Percentiles rank a stretch among this genome's conserved stretches.
Conservation (phyloP, 305 asterid genomes). For the Withania somnifera region DNA sequence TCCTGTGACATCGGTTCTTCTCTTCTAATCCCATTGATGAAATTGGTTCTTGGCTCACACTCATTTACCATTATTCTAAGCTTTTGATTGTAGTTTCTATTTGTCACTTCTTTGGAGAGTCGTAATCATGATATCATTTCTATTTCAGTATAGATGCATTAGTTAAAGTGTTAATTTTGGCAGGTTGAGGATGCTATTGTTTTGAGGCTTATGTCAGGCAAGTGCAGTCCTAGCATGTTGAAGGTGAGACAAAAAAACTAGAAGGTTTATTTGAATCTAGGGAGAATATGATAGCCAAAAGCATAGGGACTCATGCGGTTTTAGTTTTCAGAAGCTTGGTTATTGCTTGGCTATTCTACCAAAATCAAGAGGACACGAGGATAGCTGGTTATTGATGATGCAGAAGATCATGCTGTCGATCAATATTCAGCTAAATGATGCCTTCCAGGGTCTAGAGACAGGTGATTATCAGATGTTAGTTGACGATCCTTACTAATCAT, state of each 20-base stretch:
- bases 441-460: conserved; percentile 76
- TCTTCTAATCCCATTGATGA: background rate
- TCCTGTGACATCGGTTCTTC: background rate
- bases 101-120: background rate
- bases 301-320: conserved; percentile 9
- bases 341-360: conserved; percentile 63
- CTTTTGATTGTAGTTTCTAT: background rate
- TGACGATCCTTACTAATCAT: conserved; percentile 10
- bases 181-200: conserved; percentile 82
- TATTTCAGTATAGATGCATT: conserved; percentile 2
- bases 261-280: conserved; percentile 4
- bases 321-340: conserved; percentile 59
- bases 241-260: conserved; percentile 37
- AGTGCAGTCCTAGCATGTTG: conserved; percentile 30
- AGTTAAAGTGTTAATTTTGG: conserved; percentile 4
- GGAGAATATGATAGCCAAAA: conserved; percentile 13
- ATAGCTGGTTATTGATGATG: conserved; percentile 68
- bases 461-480: conserved; percentile 31
- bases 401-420: conserved; percentile 50
- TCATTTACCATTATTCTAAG: background rate
- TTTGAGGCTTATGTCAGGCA: conserved; percentile 59
- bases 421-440: conserved; percentile 51
- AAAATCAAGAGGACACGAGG: conserved; percentile 70
- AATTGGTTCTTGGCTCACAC: background rate
- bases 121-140: background rate